A percentile compares a stretch with the other conserved stretches of the same genome.
Conservation (phyloP, 2,329 filamentous ascomycete genomes). For the Trichoderma atrobrunneum region DNA sequence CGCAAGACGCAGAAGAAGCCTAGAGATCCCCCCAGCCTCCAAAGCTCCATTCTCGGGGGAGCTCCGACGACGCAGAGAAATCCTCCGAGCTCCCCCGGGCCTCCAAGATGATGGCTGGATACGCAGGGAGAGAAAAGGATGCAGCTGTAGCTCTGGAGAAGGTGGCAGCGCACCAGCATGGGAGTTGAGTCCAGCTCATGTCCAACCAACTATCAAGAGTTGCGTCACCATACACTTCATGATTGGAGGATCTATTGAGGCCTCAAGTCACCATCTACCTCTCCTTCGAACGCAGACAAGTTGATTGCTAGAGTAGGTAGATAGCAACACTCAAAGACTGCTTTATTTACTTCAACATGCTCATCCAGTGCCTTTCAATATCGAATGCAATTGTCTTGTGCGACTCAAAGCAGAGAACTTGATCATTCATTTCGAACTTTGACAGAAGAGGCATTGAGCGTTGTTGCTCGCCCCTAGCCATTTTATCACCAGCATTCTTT, state of each 20-base stretch:
- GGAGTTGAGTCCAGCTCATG: neutral
- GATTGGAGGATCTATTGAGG: neutral
- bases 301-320: neutral
- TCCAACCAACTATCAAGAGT: neutral
- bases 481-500: neutral
- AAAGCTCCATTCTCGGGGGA: too few relatives aligned
- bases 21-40: too few relatives aligned
- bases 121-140: conserved; percentile 29
- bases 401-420: neutral
- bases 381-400: neutral
- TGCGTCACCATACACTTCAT: neutral
- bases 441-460: neutral
- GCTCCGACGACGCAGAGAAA: too few relatives aligned
- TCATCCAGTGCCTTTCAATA: neutral
- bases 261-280: neutral
- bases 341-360: neutral
- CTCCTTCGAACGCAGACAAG: neutral
- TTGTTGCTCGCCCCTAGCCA: neutral
- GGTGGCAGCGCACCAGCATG: neutral
- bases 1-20: too few relatives aligned
- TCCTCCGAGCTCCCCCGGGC: too few relatives aligned
- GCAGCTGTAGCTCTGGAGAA: conserved; percentile 17
- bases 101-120: conserved; percentile 31
- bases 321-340: neutral
- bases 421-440: neutral